These are phyloP conservation scores for Cladosporium colombiae DNA, from an alignment of 2,329 filamentous ascomycete genomes.

Conservation along the genomic window DNA sequence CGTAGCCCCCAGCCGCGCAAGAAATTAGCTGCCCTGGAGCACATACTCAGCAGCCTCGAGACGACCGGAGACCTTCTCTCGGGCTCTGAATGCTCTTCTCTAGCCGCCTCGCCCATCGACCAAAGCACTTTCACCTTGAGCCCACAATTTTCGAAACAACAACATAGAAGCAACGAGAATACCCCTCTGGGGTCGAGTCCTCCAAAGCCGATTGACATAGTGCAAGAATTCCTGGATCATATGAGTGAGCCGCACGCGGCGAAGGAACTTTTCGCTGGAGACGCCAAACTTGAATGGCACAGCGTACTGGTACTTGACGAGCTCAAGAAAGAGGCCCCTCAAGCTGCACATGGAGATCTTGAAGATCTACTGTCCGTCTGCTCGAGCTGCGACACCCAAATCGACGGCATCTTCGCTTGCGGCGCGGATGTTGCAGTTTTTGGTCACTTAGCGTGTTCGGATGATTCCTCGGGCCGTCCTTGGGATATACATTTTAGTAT, in stretches of 20 bases:
- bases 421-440: background rate
- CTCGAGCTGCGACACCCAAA: background rate
- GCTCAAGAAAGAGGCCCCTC: background rate
- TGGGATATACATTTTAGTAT: background rate
- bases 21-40: background rate
- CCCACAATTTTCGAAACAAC: background rate
- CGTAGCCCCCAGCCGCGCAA: background rate
- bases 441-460: background rate
- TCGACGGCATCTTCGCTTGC: background rate
- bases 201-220: background rate
- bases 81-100: conserved; percentile 9
- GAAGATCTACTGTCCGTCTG: background rate
- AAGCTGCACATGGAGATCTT: background rate
- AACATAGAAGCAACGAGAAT: background rate
- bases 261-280: background rate
- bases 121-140: background rate
- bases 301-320: background rate
- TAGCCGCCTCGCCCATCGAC: background rate
- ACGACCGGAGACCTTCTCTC: background rate
- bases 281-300: background rate
- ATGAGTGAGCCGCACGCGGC: background rate
- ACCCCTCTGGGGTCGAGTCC: background rate
- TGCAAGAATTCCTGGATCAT: background rate
- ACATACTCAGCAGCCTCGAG: background rate
- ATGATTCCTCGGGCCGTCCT: background rate